Evolutionary conservation across 2,329 filamentous ascomycete species (phyloP), one percentile per base, ranked within the genome.

Genomic region (Colletotrichum coccodes): DNA sequence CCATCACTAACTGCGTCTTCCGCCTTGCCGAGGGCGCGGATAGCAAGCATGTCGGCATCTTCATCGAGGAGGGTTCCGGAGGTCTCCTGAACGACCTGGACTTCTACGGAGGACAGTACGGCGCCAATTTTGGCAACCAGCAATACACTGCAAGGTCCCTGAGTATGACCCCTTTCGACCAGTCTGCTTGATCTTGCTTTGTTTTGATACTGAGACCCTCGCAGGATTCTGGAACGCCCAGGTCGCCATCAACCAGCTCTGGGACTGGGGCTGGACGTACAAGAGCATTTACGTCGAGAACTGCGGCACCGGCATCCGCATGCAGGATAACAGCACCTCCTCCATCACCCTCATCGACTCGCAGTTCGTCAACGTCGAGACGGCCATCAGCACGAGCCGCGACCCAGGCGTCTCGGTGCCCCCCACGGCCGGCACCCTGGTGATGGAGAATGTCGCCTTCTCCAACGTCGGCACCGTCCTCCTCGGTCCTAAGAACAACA

Each of bases 181-280:
- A n/a, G n/a, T n/a, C n/a, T n/a, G n/a, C n/a, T 14, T 38, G 36
- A n/a, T 11, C 38, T 21, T 2, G 18, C 4, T 6, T 21, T 18
- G 26, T 23, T 38, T 36, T 42, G 16, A 58, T 9, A n/a, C 36
- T 7, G n/a, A 16, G n/a, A 36, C 5, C 4, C 12, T n/a, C n/a
- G n/a, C 9, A 23, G 89, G 85, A 26, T 92, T 94, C 79, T 87
- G 87, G 73, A 83, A 86, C 69, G 87, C 89, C 72, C 82, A 89
- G 73, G 91, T 89, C 12, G 92, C 90, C 53, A 89, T 94, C 66
- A 87, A 86, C 76, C 90, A 93, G 82, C 87, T 91, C 70, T 94
- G 92, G 92, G 88, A 92, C 77, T 94, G 92, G 92, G 87, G 89
- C 1, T 94, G 91, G 90, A 91, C 89, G 6, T 92, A 92, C 82